phyloP scores from a whole-genome alignment of 768 basidiomycete genomes.

The Nevesoporus exiguus region DNA sequence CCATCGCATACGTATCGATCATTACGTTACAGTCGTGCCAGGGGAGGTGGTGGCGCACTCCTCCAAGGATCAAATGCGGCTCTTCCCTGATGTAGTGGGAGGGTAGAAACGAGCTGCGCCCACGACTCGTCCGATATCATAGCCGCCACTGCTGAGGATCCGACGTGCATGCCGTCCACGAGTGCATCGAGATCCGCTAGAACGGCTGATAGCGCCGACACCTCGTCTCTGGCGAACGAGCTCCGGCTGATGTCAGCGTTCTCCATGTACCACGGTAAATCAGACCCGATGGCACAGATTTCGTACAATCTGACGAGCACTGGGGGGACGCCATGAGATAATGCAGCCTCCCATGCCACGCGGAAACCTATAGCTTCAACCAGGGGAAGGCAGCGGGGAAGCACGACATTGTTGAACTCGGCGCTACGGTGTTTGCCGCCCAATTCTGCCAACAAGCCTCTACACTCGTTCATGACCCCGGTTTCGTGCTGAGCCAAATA shows the following conservation, averaged over 20 bases:
- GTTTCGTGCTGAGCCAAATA: not conserved
- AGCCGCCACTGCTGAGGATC: not conserved
- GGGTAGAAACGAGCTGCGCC: not conserved
- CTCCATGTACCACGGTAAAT: not conserved
- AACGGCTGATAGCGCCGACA: not conserved
- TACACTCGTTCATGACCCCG: not conserved
- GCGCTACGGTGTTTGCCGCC: not conserved
- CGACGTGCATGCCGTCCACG: not conserved
- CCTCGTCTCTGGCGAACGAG: not conserved
- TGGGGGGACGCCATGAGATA: not conserved
- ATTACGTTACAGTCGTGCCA: not conserved
- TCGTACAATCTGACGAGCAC: not conserved
- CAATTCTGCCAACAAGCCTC: not conserved
- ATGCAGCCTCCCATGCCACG: not conserved
- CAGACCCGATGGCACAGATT: not conserved
- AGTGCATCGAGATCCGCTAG: not conserved
- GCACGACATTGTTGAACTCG: not conserved
- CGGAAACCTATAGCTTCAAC: not conserved
- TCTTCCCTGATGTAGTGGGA: not conserved
- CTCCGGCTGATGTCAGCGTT: not conserved
- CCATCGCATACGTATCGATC: not conserved
- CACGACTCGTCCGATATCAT: not conserved
- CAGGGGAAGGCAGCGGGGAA: not conserved
- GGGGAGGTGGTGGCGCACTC: not conserved
- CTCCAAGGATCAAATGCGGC: not conserved